These are phyloP conservation scores for Tylopilus cervinicoccineus DNA, from an alignment of 768 basidiomycete genomes.

Conservation along the genomic window DNA sequence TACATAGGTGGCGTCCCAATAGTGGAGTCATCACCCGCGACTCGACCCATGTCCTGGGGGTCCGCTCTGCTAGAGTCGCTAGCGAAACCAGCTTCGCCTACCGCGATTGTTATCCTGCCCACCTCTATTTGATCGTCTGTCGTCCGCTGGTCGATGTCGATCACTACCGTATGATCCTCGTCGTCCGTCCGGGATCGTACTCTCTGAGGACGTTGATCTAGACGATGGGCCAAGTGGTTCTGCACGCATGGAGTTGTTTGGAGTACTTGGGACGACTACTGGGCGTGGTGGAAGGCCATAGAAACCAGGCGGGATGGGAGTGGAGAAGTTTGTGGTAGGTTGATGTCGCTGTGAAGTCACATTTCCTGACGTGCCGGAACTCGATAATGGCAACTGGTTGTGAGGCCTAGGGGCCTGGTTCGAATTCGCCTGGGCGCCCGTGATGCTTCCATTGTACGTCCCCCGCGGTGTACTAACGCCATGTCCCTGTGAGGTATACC, in stretches of 20 bases:
- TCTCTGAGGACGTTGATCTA: conserved; percentile 16
- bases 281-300: conserved; percentile 22
- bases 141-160: conserved; percentile 14
- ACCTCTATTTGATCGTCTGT: conserved; percentile 11
- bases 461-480: conserved; percentile 6
- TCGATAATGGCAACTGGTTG: background rate
- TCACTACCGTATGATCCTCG: conserved; percentile 17
- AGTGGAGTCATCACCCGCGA: background rate
- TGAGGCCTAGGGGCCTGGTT: conserved; percentile 1
- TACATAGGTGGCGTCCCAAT: background rate
- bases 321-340: background rate
- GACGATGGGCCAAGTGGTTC: conserved; percentile 16
- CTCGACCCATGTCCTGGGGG: too few species aligned
- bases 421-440: background rate
- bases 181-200: conserved; percentile 14
- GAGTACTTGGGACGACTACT: background rate
- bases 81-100: conserved; percentile 6
- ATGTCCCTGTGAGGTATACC: conserved; percentile 1
- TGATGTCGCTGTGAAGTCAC: conserved; percentile 3
- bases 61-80: conserved; percentile 2
- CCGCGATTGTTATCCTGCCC: conserved; percentile 8
- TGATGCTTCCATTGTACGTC: background rate
- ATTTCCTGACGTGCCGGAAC: conserved; percentile 3
- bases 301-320: background rate
- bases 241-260: conserved; percentile 13